phyloP scores from a whole-genome alignment of 768 basidiomycete genomes.

The Hygrophorus pudorinus region DNA sequence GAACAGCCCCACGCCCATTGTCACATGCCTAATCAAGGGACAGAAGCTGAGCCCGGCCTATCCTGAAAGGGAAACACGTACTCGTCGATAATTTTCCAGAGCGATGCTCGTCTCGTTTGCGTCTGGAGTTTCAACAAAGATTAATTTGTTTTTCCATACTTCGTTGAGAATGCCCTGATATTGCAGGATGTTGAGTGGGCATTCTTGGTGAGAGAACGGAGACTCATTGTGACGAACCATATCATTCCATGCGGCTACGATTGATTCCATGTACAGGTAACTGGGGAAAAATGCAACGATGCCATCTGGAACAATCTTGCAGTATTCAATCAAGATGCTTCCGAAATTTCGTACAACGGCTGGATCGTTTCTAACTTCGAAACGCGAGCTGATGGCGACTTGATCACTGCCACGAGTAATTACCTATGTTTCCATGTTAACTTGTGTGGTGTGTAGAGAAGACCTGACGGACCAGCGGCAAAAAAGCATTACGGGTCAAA shows the following conservation, averaged over 20 bases:
- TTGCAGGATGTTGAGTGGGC: slow-evolving; percentile 2
- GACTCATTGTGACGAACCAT: slow-evolving; percentile 57
- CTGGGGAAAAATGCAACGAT: slow-evolving; percentile 99
- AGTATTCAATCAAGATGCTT: slow-evolving; percentile 95
- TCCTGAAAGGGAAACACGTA: slow-evolving; percentile 21
- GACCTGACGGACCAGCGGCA: slow-evolving; percentile 64
- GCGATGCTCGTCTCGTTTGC: slow-evolving; percentile 98
- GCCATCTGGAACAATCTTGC: slow-evolving; percentile 95
- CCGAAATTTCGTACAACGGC: slow-evolving; percentile 99
- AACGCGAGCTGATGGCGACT: slow-evolving; percentile 95
- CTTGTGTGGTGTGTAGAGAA: slow-evolving; percentile 4
- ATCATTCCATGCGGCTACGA: slow-evolving; percentile 99
- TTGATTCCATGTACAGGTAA: slow-evolving; percentile 99
- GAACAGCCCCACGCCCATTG: slow-evolving; percentile 93
- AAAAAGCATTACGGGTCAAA: slow-evolving; percentile 87
- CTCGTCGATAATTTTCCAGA: slow-evolving; percentile 86
- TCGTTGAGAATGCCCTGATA: slow-evolving; percentile 92
- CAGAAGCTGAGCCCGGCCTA: slow-evolving; percentile 5
- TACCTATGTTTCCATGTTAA: slow-evolving; percentile 41
- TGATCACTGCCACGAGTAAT: slow-evolving; percentile 98
- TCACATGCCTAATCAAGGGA: slow-evolving; percentile 71
- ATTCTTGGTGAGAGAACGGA: neutral
- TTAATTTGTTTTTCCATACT: slow-evolving; percentile 99
- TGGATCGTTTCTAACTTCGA: slow-evolving; percentile 98
- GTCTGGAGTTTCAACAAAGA: slow-evolving; percentile 98